Evolutionary conservation across 2,329 filamentous ascomycete genomes (phyloP), one percentile per base, ranked within the genome.

Genomic region (Colletotrichum sublineola): DNA sequence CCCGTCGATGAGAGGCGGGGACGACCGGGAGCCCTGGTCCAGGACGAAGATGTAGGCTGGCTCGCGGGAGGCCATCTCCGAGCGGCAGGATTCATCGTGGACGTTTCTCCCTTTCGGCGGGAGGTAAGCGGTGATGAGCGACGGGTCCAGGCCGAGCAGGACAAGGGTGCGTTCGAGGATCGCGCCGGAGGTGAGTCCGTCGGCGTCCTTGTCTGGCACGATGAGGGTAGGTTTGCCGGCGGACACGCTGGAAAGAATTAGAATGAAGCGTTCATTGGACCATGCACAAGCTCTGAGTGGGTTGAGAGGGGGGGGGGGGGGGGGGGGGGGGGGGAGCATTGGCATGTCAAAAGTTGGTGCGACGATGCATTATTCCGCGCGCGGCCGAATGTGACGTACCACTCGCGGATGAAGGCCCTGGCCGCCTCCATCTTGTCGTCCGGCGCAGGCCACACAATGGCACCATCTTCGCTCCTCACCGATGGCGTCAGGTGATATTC

Each of bases 171-270:
- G 87, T 67, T 88, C 83, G 2, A 93, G 78, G 40, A 93, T 92
- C 1, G 87, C 87, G 0, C 91, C 91, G 2, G 91, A 89, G 2
- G 87, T 87, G 3, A 93, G 82, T 0, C 91, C 91, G 78, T 93
- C 91, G 3, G 90, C 90, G 75, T 93, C 91, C 76, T 92, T 93
- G 77, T 93, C 91, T 0, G 91, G 91, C 0, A 92, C 84, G 18
- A 93, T 89, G 24, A 93, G 79, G 1, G 87, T 88, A 46, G 81
- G 83, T 68, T 88, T 84, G 12, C 84, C 80, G 14, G 87, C 81
- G 20, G 81, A 76, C 24, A 85, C 89, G 78, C 90, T 91, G 73
- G n/a, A 63, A 9, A 4, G 74, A 73, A 14, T 50, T 5, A 42
- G 63, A 31, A 31, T 20, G 24, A n/a, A 56, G 24, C 24, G 36